A percentile compares a stretch with the other conserved stretches of the same genome.
phyloP scores from a whole-genome alignment of 495 filamentous ascomycete genomes.

The Daldinia grandis region DNA sequence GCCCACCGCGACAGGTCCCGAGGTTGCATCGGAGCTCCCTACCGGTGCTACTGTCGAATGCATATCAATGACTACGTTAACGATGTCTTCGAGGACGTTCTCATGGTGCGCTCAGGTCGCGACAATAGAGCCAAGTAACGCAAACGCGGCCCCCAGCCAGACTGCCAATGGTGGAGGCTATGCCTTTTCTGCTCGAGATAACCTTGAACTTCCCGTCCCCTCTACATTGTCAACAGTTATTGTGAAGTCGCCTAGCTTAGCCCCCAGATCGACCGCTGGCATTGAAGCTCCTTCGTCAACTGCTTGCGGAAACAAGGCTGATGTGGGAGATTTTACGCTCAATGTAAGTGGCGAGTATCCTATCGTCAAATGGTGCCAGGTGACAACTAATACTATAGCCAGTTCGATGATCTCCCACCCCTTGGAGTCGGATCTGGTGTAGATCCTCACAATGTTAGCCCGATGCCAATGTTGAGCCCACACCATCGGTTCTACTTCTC shows the following conservation, averaged over 20 bases:
- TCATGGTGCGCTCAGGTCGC: constrained; percentile 45
- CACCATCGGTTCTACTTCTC: constrained; percentile 56
- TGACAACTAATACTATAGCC: constrained; percentile 15
- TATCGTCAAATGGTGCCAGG: not conserved
- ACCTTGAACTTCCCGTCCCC: constrained; percentile 24
- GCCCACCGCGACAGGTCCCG: constrained; percentile 1
- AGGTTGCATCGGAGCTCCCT: not conserved
- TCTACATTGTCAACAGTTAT: constrained; percentile 42
- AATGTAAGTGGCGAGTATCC: constrained; percentile 33
- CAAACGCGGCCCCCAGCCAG: constrained; percentile 5
- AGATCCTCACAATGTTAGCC: constrained; percentile 27
- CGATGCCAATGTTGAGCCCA: constrained; percentile 49
- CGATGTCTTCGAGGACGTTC: constrained; percentile 41
- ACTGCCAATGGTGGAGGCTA: constrained; percentile 30
- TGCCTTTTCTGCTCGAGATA: constrained; percentile 38
- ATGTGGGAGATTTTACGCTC: constrained; percentile 45
- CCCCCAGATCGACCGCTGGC: not conserved
- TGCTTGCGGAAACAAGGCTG: constrained; percentile 44
- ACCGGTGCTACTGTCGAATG: constrained; percentile 32
- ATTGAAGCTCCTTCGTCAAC: constrained; percentile 23
- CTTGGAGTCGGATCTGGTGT: constrained; percentile 28
- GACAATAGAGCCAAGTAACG: constrained; percentile 15
- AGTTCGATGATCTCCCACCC: constrained; percentile 55
- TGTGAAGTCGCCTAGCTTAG: constrained; percentile 26
- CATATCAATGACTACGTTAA: constrained; percentile 40